A percentile compares a stretch with the other conserved stretches of the same genome.
Evolutionary conservation across 2,329 filamentous ascomycete species (phyloP).

Genomic region (Colletotrichum sp.): DNA sequence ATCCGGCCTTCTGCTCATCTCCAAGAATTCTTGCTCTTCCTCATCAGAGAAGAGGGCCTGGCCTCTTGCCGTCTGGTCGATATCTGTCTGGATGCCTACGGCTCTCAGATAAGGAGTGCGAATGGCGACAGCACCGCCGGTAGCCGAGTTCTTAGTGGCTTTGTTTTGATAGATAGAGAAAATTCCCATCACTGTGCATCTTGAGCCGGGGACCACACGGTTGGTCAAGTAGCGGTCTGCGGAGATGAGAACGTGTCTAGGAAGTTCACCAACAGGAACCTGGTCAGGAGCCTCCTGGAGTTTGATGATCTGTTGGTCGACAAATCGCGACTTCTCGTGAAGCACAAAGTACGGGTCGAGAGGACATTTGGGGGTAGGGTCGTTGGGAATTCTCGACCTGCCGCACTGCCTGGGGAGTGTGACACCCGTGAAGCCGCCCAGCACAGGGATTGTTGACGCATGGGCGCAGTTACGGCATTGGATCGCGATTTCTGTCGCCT

Average conservation of each 20-base stretch:
- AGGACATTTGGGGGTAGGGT: constrained; percentile 78
- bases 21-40: constrained; percentile 94
- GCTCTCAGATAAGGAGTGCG: constrained; percentile 93
- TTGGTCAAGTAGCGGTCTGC: constrained; percentile 97
- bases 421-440: constrained; percentile 87
- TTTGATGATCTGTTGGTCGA: constrained; percentile 98
- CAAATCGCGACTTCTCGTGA: constrained; percentile 92
- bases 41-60: constrained; percentile 87
- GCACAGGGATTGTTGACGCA: constrained; percentile 71
- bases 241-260: constrained; percentile 91
- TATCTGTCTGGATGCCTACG: constrained; percentile 88
- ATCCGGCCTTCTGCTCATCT: constrained; percentile 88
- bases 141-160: constrained; percentile 75
- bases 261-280: constrained; percentile 94
- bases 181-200: constrained; percentile 94
- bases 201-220: constrained; percentile 90
- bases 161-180: constrained; percentile 99
- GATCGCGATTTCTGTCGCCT: constrained; percentile 85
- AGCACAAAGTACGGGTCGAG: constrained; percentile 95
- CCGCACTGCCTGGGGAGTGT: constrained; percentile 82
- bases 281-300: constrained; percentile 97
- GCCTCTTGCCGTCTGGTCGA: constrained; percentile 88
- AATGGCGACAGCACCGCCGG: constrained; percentile 86
- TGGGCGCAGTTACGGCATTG: constrained; percentile 88
- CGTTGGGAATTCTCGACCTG: constrained; percentile 66